phyloP scores from a whole-genome alignment of 345 rosid genomes.

The Brassica cretica region DNA sequence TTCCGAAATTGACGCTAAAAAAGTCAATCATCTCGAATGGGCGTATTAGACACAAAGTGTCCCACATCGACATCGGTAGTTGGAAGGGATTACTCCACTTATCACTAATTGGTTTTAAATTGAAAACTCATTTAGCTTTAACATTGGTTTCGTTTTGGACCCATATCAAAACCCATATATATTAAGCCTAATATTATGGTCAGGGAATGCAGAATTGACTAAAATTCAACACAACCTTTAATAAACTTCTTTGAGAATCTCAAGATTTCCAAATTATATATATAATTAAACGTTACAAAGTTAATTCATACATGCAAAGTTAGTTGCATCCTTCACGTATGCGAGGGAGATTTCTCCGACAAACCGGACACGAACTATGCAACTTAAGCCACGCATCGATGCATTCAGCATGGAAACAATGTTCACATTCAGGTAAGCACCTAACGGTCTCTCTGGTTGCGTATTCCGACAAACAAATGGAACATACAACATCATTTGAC shows the following conservation, averaged over 20 bases:
- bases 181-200: neutral
- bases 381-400: conserved; percentile 69
- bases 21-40: too few species aligned
- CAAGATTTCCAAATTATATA: neutral
- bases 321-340: conserved; percentile 17
- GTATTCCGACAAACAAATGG: conserved; percentile 73
- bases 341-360: conserved; percentile 56
- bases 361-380: conserved; percentile 67
- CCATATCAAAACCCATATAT: neutral
- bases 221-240: neutral
- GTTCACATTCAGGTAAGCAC: conserved; percentile 66
- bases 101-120: too few species aligned
- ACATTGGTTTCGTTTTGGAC: neutral
- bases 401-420: conserved; percentile 74
- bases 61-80: too few species aligned
- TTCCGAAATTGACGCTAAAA: too few species aligned
- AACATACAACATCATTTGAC: conserved; percentile 49
- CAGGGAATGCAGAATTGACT: neutral
- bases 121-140: too few species aligned
- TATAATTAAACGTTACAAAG: conserved; percentile 12
- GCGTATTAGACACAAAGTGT: too few species aligned
- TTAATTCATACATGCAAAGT: conserved; percentile 10
- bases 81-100: too few species aligned
- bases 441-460: conserved; percentile 51
- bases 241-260: neutral